A percentile compares a stretch with the other conserved stretches of the same genome.
Conservation (phyloP, 2,329 filamentous ascomycete genomes). For the Stachybotrys elegans region DNA sequence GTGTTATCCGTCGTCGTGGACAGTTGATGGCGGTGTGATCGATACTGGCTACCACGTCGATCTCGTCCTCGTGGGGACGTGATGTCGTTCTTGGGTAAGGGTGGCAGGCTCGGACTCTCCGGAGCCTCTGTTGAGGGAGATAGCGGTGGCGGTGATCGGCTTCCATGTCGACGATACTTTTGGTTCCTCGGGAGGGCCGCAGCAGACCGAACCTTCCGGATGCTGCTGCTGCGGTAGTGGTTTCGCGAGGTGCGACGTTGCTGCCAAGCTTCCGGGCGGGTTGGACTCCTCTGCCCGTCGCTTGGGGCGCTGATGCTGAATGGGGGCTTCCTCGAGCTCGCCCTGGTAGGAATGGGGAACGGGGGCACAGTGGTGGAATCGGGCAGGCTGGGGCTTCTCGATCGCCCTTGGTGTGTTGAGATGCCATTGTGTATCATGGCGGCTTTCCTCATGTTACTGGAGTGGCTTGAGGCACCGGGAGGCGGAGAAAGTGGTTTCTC, state of each 20-base stretch:
- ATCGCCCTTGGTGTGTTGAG: conserved; percentile 58
- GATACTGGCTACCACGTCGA: conserved; percentile 34
- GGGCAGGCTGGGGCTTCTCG: conserved; percentile 60
- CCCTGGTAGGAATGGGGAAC: conserved; percentile 85
- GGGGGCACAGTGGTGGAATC: conserved; percentile 64
- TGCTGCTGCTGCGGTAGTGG: conserved; percentile 54
- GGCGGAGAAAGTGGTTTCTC: conserved; percentile 30
- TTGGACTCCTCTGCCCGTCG: conserved; percentile 76
- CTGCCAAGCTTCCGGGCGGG: conserved; percentile 52
- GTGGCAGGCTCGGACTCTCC: conserved; percentile 67
- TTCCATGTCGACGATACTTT: conserved; percentile 44
- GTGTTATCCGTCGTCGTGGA: conserved; percentile 50
- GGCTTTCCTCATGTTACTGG: conserved; percentile 66
- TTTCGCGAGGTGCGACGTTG: conserved; percentile 43
- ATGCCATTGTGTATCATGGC: conserved; percentile 79
- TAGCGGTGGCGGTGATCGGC: conserved; percentile 60
- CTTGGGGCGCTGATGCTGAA: conserved; percentile 59
- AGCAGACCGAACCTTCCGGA: conserved; percentile 82
- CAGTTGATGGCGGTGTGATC: conserved; percentile 48
- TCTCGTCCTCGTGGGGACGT: conserved; percentile 51
- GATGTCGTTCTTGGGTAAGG: conserved; percentile 68
- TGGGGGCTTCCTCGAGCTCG: conserved; percentile 75
- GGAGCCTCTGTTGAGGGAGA: conserved; percentile 63
- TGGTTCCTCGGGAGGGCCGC: conserved; percentile 60
- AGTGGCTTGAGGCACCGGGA: conserved; percentile 34